A percentile compares a stretch with the other conserved stretches of the same genome.
Conservation (phyloP, 331 rosid genomes). For the Acacia pycnantha region DNA sequence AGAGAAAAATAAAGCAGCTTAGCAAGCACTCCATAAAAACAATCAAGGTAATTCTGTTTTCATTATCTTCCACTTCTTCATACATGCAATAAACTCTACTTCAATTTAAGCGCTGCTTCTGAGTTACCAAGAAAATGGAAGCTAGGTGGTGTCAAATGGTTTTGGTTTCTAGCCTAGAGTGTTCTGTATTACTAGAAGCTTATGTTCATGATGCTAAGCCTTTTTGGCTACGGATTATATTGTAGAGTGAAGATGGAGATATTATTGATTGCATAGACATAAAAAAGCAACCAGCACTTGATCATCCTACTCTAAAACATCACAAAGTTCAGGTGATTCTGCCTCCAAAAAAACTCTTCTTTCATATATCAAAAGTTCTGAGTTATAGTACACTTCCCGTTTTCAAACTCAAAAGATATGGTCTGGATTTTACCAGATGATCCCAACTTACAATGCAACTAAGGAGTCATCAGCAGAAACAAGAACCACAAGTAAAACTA, state of each 20-base stretch:
- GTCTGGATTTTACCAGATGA: constrained; percentile 38
- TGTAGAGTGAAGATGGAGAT: constrained; percentile 82
- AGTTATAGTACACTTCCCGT: neutral
- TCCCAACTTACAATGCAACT: constrained; percentile 37
- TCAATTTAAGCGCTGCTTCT: neutral
- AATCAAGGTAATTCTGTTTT: constrained; percentile 46
- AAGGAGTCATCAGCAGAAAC: constrained; percentile 15
- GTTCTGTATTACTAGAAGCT: neutral
- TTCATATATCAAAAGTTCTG: neutral
- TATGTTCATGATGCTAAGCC: constrained; percentile 5
- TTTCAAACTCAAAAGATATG: neutral
- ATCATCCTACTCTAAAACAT: constrained; percentile 50
- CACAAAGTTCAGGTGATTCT: constrained; percentile 57
- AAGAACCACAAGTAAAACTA: neutral
- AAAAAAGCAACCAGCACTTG: constrained; percentile 56
- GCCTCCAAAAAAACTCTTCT: neutral
- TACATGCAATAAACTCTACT: neutral
- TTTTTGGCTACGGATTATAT: neutral
- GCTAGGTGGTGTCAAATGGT: neutral
- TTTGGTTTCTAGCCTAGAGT: neutral
- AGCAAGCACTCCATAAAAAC: constrained; percentile 49
- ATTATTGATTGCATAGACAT: constrained; percentile 58
- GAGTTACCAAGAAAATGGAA: neutral
- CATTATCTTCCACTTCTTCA: neutral
- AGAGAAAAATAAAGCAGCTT: constrained; percentile 50